Base-by-base conservation (phyloP, 1,139 yeast genomes). In the Yamadazyma diddensiae region DNA sequence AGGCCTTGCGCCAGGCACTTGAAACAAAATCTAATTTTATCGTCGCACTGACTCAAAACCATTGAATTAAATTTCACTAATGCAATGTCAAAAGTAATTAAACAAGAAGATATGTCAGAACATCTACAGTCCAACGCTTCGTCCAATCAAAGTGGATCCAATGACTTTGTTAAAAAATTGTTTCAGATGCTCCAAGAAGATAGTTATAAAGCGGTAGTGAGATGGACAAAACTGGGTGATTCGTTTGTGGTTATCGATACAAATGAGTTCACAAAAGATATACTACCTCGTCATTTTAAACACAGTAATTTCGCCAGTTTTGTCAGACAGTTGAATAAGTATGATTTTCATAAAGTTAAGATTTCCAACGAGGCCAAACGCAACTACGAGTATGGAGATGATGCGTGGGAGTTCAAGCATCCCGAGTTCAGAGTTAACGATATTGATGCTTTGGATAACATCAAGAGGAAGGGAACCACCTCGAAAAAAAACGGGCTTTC, bases 361-460 rank as follows among this genome's bases (percentile, higher is more conserved):
- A 72, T 71, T 44, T 63, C 58, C 76, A 57, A 55, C 65, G 73
- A 78, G 46, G 79, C 75, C 36, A 68, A 68, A 38, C 66, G 62
- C 40, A 64, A 64, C 29, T 65, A 66, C 40, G 73, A 75, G 33
- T 82, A 81, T 47, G 87, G 90, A 24, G 94, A 84, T 39, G 81
- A 82, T 53, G 81, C 92, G 15, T 92, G 97, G 97, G 97, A 90
- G 53, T 92, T 92, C 62, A 79, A 80, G 53, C 97, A 92, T 55
- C 95, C 95, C 0, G 88, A 81, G 44, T 92, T 92, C 57, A 74
- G 76, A 44, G 73, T 76, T 26, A 79, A 85, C 54, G 86, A 84
- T 50, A 65, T 76, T 35, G 80, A 78, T 15, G 75, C 84, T 12
- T 66, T 88, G 31, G 94, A 85, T 34, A 81, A 83, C 43, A 87